A percentile compares a stretch with the other conserved stretches of the same genome.
Evolutionary conservation across 306 rosid genomes (phyloP).

Genomic region (Castanea sativa): DNA sequence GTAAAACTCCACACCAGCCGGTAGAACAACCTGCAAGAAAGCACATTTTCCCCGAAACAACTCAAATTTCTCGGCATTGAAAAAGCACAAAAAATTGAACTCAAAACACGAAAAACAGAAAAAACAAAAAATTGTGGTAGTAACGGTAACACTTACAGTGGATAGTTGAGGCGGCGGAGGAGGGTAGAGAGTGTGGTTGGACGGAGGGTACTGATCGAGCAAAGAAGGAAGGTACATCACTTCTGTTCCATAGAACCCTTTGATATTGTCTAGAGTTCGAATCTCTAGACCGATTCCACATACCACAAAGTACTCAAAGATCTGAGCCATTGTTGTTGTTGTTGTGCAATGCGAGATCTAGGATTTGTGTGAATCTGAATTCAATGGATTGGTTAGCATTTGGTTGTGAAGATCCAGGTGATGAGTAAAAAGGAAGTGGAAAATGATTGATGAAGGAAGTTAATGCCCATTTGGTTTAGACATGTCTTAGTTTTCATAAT

Average conservation of each 20-base stretch:
- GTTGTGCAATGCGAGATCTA: neutral
- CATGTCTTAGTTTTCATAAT: no score
- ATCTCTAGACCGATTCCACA: conserved; percentile 97
- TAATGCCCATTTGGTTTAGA: no score
- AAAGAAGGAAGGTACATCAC: conserved; percentile 68
- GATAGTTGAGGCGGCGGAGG: conserved; percentile 98
- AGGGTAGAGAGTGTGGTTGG: conserved; percentile 73
- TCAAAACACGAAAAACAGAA: neutral
- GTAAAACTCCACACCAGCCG: conserved; percentile 73
- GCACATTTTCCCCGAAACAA: neutral
- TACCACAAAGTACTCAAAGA: conserved; percentile 92
- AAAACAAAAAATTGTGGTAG: neutral
- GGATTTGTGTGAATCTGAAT: neutral
- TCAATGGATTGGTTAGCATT: neutral
- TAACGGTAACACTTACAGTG: conserved; percentile 43
- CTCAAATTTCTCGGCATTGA: neutral
- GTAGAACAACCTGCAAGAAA: conserved; percentile 68
- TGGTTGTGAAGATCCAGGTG: no score
- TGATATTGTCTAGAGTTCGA: conserved; percentile 78
- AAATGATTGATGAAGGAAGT: no score
- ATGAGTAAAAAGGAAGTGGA: no score
- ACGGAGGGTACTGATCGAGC: conserved; percentile 78
- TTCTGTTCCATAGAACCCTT: conserved; percentile 76
- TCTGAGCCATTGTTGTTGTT: conserved; percentile 61
- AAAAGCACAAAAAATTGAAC: neutral